phyloP scores from a whole-genome alignment of 345 rosid genomes.

The Ceriops decandra region DNA sequence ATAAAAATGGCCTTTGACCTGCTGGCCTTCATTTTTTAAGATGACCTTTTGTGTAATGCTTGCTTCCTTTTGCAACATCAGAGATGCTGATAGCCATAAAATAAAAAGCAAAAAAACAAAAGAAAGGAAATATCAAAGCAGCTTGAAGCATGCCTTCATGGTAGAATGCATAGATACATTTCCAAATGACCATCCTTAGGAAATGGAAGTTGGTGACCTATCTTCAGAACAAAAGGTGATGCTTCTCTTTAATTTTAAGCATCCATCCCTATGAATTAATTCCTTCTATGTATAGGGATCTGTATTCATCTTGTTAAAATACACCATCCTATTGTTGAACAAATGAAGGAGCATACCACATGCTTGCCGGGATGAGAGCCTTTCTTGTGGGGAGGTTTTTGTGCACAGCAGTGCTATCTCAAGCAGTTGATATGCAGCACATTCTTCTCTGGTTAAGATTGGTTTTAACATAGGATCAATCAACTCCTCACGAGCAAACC shows the following conservation, averaged over 20 bases:
- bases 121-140: not conserved
- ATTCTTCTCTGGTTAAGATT: conserved; percentile 53
- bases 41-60: no score
- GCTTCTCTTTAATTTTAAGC: not conserved
- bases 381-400: conserved; percentile 61
- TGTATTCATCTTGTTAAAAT: conserved; percentile 40
- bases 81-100: no score
- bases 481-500: conserved; percentile 46
- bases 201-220: not conserved
- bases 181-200: not conserved
- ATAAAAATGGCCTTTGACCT: no score
- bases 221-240: not conserved
- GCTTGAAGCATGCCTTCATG: not conserved
- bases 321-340: conserved; percentile 47
- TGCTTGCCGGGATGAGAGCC: conserved; percentile 76
- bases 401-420: conserved; percentile 85
- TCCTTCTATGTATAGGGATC: conserved; percentile 14
- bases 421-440: conserved; percentile 61
- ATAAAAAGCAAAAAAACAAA: no score
- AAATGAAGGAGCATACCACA: conserved; percentile 62
- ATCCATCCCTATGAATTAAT: not conserved
- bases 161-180: not conserved
- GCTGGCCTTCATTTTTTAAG: no score
- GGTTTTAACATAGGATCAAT: conserved; percentile 64
- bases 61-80: no score